Percentiles rank a stretch among this genome's conserved stretches.
Evolutionary conservation across 2,329 filamentous ascomycete genomes (phyloP).

Genomic region (Alternaria longipes): DNA sequence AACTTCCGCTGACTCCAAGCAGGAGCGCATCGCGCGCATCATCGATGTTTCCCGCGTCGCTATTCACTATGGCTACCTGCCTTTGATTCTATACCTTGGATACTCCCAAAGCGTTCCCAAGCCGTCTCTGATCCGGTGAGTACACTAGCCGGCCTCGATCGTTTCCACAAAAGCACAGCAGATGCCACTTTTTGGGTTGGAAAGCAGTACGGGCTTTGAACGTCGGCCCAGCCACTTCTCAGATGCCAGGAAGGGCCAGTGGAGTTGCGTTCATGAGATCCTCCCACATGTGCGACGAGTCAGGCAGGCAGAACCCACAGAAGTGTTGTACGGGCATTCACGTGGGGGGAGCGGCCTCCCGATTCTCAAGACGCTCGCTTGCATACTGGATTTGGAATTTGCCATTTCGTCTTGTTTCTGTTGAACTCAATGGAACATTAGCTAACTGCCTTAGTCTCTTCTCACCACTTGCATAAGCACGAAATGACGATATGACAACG

Average conservation of each 20-base stretch:
- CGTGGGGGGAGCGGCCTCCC: background rate
- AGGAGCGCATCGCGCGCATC: conserved; percentile 98
- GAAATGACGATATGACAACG: conserved; percentile 20
- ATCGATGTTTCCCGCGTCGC: conserved; percentile 93
- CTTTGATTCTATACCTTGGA: conserved; percentile 95
- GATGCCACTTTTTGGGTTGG: background rate
- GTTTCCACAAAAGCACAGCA: background rate
- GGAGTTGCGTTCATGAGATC: background rate
- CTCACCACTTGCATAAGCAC: conserved; percentile 49
- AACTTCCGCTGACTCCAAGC: conserved; percentile 36
- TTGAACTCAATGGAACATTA: background rate
- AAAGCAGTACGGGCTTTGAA: background rate
- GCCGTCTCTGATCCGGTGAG: conserved; percentile 77
- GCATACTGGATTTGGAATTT: background rate
- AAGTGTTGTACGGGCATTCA: background rate
- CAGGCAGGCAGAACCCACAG: background rate
- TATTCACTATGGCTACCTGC: conserved; percentile 98
- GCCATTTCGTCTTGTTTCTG: background rate
- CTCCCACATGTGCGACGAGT: background rate
- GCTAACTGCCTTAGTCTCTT: conserved; percentile 47
- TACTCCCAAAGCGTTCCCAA: conserved; percentile 94
- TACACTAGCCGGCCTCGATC: background rate
- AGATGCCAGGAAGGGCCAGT: background rate
- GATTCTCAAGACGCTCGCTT: background rate
- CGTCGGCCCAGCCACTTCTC: background rate